These are phyloP conservation scores for Chlorella sorokiniana DNA, from an alignment of 139 green algal species.

Conservation along the genomic window DNA sequence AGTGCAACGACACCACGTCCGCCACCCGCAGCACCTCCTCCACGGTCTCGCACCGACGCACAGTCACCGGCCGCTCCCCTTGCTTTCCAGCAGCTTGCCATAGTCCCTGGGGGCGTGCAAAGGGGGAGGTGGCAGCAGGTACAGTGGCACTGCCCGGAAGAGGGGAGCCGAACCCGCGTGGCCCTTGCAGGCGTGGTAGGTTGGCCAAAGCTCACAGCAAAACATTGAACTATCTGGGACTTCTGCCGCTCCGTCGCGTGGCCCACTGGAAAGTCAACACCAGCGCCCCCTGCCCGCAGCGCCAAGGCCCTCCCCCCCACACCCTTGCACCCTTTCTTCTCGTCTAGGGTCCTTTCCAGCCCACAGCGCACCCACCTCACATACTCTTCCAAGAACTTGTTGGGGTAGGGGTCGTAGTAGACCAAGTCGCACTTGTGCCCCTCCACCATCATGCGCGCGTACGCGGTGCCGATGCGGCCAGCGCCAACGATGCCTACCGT, in stretches of 20 bases:
- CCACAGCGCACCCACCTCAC: slow-evolving; percentile 36
- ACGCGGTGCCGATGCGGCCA: slow-evolving; percentile 91
- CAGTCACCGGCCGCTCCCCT: slow-evolving; percentile 78
- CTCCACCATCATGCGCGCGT: slow-evolving; percentile 98
- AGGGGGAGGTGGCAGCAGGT: neutral
- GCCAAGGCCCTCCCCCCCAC: too few relatives aligned
- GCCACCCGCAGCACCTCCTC: slow-evolving; percentile 91
- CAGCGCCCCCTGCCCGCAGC: too few relatives aligned
- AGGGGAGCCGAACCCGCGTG: too few relatives aligned
- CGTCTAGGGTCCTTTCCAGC: neutral
- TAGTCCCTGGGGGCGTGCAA: slow-evolving; percentile 58
- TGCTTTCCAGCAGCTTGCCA: slow-evolving; percentile 79
- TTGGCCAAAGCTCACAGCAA: too few relatives aligned
- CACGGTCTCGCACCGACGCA: slow-evolving; percentile 74
- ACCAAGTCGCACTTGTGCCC: slow-evolving; percentile 99
- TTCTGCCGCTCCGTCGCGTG: too few relatives aligned
- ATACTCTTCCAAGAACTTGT: slow-evolving; percentile 77
- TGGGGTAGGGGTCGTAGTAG: slow-evolving; percentile 96
- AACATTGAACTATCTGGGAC: too few relatives aligned
- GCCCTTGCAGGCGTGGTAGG: too few relatives aligned
- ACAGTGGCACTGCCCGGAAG: too few relatives aligned
- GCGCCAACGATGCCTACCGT: slow-evolving; percentile 96
- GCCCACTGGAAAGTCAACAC: too few relatives aligned
- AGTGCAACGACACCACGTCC: slow-evolving; percentile 94
- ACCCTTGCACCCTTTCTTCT: neutral